Percentiles rank a stretch among this genome's conserved stretches.
Evolutionary conservation across 2,329 filamentous ascomycete genomes (phyloP).

Genomic region (Cladorrhinum sp.): DNA sequence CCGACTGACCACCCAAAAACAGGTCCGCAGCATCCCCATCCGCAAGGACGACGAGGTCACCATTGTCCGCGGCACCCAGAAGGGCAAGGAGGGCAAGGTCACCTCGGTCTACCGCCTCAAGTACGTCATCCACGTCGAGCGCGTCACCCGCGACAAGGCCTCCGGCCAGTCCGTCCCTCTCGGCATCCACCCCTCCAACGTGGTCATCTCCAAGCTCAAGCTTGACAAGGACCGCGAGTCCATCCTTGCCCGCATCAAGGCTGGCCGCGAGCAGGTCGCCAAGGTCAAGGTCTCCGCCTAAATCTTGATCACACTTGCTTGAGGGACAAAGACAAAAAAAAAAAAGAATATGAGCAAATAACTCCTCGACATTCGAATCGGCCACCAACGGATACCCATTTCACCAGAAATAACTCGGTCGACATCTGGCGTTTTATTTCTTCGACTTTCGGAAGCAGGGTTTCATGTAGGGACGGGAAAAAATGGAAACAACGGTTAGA

Average conservation of each 20-base stretch:
- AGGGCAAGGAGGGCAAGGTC: constrained; percentile 98
- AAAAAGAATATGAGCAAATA: constrained; percentile 3
- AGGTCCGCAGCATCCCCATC: constrained; percentile 95
- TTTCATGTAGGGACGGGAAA: constrained; percentile 21
- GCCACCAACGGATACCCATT: not conserved
- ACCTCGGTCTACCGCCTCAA: constrained; percentile 97
- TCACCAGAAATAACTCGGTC: not conserved
- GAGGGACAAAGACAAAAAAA: constrained; percentile 18
- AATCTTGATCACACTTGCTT: constrained; percentile 11
- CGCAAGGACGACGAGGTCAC: constrained; percentile 96
- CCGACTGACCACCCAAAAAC: constrained; percentile 1
- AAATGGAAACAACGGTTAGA: constrained; percentile 24
- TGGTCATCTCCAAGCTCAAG: constrained; percentile 98
- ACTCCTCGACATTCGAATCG: constrained; percentile 16
- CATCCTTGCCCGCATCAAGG: constrained; percentile 82
- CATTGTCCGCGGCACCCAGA: constrained; percentile 89
- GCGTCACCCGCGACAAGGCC: constrained; percentile 94
- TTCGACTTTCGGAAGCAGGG: not conserved
- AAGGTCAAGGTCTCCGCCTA: constrained; percentile 58
- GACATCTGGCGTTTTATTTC: constrained; percentile 4
- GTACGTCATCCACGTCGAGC: constrained; percentile 96
- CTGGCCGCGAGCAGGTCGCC: constrained; percentile 70
- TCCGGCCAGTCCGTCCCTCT: constrained; percentile 94
- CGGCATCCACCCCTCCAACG: constrained; percentile 93
- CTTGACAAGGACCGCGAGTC: constrained; percentile 91